A percentile compares a stretch with the other conserved stretches of the same genome.
Evolutionary conservation across 106 monocot genomes (phyloP).

Genomic region (Platanthera zijinensis): DNA sequence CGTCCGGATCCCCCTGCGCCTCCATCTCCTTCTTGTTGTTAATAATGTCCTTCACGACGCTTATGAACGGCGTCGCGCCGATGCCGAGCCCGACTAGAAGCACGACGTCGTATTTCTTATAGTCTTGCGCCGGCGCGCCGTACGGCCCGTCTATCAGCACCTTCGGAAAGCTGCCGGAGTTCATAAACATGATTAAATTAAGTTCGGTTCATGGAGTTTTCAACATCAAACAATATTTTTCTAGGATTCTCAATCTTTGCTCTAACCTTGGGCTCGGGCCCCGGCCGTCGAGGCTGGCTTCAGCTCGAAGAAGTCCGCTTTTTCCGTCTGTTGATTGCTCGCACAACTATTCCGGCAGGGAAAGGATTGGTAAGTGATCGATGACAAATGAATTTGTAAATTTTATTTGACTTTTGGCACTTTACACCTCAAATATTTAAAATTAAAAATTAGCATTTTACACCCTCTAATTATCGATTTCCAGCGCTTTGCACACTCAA

Average conservation of each 20-base stretch:
- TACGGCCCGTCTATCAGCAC: constrained; percentile 87
- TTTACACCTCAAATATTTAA: no score
- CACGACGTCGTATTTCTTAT: constrained; percentile 88
- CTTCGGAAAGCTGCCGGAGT: constrained; percentile 46
- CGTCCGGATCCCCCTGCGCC: constrained; percentile 6
- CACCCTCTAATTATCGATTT: no score
- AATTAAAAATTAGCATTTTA: no score
- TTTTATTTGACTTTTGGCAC: no score
- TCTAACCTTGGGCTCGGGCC: constrained; percentile 10
- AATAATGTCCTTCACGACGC: constrained; percentile 80
- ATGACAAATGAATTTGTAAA: not conserved
- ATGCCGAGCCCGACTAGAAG: constrained; percentile 89
- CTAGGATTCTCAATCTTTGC: not conserved
- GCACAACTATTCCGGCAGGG: constrained; percentile 37
- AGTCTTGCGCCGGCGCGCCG: constrained; percentile 96
- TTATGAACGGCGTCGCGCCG: constrained; percentile 90
- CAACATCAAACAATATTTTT: no score
- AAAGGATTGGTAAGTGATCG: not conserved
- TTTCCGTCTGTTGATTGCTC: constrained; percentile 52
- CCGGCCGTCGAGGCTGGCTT: constrained; percentile 18
- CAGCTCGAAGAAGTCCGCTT: constrained; percentile 80
- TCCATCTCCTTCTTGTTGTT: constrained; percentile 68
- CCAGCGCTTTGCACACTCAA: no score
- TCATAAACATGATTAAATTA: not conserved
- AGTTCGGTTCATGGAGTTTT: no score